phyloP scores from a whole-genome alignment of 1,139 yeast species.

The Blastobotrys ciferrii region DNA sequence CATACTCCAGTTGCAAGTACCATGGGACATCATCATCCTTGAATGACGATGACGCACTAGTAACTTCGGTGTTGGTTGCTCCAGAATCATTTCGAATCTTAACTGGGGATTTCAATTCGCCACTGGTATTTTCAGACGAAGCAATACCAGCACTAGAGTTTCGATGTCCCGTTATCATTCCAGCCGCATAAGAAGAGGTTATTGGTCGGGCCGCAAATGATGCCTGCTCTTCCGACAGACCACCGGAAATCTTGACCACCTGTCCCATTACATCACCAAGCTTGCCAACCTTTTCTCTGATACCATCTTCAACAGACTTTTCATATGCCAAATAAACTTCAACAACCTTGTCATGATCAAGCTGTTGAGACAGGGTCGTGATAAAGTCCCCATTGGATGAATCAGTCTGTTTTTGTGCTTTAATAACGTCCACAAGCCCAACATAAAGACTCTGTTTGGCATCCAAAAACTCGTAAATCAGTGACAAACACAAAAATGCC shows the following conservation, averaged over 20 bases:
- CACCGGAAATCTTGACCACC: conserved; percentile 8
- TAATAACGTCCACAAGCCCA: conserved; percentile 59
- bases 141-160: conserved; percentile 2
- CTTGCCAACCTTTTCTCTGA: conserved; percentile 17
- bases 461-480: conserved; percentile 71
- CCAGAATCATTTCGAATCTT: conserved; percentile 11
- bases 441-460: conserved; percentile 71
- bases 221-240: conserved; percentile 9
- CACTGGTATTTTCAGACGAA: not conserved
- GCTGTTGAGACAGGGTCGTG: conserved; percentile 24
- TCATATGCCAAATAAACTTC: conserved; percentile 22
- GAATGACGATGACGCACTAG: conserved; percentile 24
- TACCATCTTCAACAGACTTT: conserved; percentile 18
- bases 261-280: conserved; percentile 15
- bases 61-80: conserved; percentile 17
- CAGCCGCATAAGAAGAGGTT: not conserved
- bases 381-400: conserved; percentile 55
- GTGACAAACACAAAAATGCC: conserved; percentile 53
- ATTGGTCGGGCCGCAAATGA: conserved; percentile 10
- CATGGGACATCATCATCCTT: conserved; percentile 51
- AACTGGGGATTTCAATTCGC: conserved; percentile 11
- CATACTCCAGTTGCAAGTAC: conserved; percentile 79
- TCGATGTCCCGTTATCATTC: not conserved
- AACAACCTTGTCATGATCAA: conserved; percentile 24
- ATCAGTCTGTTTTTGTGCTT: conserved; percentile 43